A percentile compares a stretch with the other conserved stretches of the same genome.
phyloP scores from a whole-genome alignment of 768 basidiomycete species.

The Termitomyces sp. region DNA sequence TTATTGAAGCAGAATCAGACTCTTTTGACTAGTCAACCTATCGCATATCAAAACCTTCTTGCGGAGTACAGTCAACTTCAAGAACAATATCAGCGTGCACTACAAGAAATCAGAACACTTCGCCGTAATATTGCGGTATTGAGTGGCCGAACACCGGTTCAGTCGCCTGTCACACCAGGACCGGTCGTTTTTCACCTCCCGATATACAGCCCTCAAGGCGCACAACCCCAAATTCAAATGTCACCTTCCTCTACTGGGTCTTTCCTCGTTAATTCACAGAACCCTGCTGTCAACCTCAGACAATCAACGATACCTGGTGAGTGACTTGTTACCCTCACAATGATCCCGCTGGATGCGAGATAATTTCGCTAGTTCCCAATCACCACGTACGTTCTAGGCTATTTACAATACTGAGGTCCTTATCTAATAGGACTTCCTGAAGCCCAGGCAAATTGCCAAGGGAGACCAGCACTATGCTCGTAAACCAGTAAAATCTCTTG shows the following conservation, averaged over 20 bases:
- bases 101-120: conserved; percentile 16
- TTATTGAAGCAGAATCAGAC: conserved; percentile 13
- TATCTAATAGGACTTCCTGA: background rate
- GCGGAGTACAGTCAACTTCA: conserved; percentile 13
- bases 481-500: background rate
- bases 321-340: background rate
- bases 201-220: background rate
- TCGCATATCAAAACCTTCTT: conserved; percentile 14
- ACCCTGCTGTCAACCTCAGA: background rate
- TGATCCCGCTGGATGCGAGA: background rate
- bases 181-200: background rate
- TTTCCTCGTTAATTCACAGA: background rate
- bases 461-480: background rate
- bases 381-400: background rate
- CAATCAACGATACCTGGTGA: background rate
- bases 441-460: background rate
- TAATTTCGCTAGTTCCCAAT: background rate
- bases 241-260: background rate
- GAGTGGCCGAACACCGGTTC: background rate
- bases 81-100: conserved; percentile 10
- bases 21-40: conserved; percentile 9
- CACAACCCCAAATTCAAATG: background rate
- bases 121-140: conserved; percentile 7
- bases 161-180: background rate
- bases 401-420: no score